Evolutionary conservation across 768 basidiomycete species (phyloP).

Genomic region (Boletus rufocinnamomeus): DNA sequence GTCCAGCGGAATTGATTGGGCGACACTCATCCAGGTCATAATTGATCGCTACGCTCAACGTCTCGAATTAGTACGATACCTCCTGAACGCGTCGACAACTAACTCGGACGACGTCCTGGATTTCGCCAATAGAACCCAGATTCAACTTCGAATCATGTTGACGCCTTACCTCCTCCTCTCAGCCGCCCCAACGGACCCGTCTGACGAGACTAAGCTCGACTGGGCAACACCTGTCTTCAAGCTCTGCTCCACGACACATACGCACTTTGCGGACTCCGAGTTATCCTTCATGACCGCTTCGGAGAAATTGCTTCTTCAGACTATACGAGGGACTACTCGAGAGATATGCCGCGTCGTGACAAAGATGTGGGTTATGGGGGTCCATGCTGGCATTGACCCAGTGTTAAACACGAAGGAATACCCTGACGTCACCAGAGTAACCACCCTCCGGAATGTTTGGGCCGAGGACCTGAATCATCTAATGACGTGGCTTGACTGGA

Average conservation of each 20-base stretch:
- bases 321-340: conserved; percentile 35
- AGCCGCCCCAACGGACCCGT: conserved; percentile 4
- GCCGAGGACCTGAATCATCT: conserved; percentile 32
- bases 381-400: conserved; percentile 18
- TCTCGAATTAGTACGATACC: conserved; percentile 28
- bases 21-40: conserved; percentile 28
- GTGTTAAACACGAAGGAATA: conserved; percentile 8
- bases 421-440: not conserved
- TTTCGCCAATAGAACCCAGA: conserved; percentile 11
- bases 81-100: conserved; percentile 6
- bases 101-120: conserved; percentile 3
- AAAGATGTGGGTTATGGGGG: conserved; percentile 48
- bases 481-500: conserved; percentile 56
- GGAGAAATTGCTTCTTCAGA: conserved; percentile 30
- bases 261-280: conserved; percentile 6
- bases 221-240: conserved; percentile 36
- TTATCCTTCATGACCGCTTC: conserved; percentile 25
- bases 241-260: conserved; percentile 34
- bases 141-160: conserved; percentile 30
- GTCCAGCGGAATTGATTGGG: conserved; percentile 38
- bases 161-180: conserved; percentile 29
- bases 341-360: conserved; percentile 50
- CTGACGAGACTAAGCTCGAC: not conserved
- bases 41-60: conserved; percentile 35
- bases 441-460: conserved; percentile 35